Base-by-base conservation (phyloP, 2,329 filamentous ascomycete genomes). In the Gremmenia infestans region DNA sequence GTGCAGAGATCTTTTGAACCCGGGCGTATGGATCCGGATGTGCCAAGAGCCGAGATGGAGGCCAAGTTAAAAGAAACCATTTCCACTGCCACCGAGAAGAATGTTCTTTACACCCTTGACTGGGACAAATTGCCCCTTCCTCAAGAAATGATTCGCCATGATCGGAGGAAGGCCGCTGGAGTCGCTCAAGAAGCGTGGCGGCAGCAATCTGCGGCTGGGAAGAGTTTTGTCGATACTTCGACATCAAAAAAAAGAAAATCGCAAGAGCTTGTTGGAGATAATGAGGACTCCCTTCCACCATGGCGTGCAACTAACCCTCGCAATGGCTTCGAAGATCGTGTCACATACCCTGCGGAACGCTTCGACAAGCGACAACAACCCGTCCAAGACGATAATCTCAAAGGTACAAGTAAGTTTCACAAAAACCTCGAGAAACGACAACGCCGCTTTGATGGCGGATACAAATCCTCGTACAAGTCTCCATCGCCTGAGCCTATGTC, bases 1-100 rank as follows among this genome's bases (percentile, higher is more conserved):
- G 93, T 97, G 35, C 87, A 91, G 67, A 86, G 91, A 68, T 92
- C 91, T 25, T 97, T 97, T 70, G 84, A 89, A 50, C 81, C 84
- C 25, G 81, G 85, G 56, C 89, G 91, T 69, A 76, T 85, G 62
- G 80, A 88, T 60, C 67, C 80, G 5, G 79, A 81, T 40, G 81
- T 92, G 47, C 72, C 76, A 50, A 81, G 81, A 52, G 67, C 79
- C 52, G 91, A 96, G 55, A 87, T 97, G 79, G 88, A 96, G 72
- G 77, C 78, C 58, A 95, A 91, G 69, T 77, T 99, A 61, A 96
- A 93, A 73, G 77, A 86, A 58, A 87, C 91, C 64, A 97, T 99
- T 70, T 89, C 87, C 59, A 79, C 85, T 53, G 90, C 90, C 60
- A 91, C 90, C 63, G 87, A 93, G 65, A 81, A 76, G 64, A 82